Base-by-base conservation (phyloP, 1,139 yeast species). In the Yamadazyma taylorii region DNA sequence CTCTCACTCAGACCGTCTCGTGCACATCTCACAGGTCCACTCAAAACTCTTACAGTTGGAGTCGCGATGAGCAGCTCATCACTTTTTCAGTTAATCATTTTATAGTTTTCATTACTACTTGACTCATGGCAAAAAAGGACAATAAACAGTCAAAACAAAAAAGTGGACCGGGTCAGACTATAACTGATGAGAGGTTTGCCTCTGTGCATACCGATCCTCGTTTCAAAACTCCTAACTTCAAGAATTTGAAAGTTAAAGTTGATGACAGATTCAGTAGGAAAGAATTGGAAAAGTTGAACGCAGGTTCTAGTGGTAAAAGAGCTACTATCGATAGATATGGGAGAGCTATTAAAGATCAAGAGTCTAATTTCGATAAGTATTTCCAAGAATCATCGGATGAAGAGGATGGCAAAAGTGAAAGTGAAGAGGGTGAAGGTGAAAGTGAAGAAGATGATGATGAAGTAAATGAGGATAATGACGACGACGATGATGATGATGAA, bases 311-410 rank as follows among this genome's bases (percentile, higher is more conserved):
- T 7, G 73, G 73, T 1, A 66, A 62, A 42, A 75, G 70, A 42
- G 76, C 83, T 8, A 79, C 77, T 49, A 83, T 88, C 29, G 98
- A 92, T 58, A 79, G 85, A 53, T 90, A 88, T 57, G 98, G 98
- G 28, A 75, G 97, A 55, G 81, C 74, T 51, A 55, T 87, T 16
- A 68, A 71, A 37, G 66, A 69, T 6, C 62, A 62, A 5, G 53
- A 52, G 22, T 37, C 44, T 3, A 83, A 79, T 48, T 73, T 85
- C 44, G 85, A 81, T 43, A 78, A 79, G 51, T 84, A 79, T 50
- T 87, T 83, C 53, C 78, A 79, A 43, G 43, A 42, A 22, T 13
- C 24, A 3, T 24, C 31, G 4, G 70, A 73, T 24, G 81, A 74
- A 23, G 61, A 55, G 4, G 56, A 47, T 5, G 55, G 47, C 9